Evolutionary conservation across 2,329 filamentous ascomycete genomes (phyloP).

Genomic region (Penicillium expansum): DNA sequence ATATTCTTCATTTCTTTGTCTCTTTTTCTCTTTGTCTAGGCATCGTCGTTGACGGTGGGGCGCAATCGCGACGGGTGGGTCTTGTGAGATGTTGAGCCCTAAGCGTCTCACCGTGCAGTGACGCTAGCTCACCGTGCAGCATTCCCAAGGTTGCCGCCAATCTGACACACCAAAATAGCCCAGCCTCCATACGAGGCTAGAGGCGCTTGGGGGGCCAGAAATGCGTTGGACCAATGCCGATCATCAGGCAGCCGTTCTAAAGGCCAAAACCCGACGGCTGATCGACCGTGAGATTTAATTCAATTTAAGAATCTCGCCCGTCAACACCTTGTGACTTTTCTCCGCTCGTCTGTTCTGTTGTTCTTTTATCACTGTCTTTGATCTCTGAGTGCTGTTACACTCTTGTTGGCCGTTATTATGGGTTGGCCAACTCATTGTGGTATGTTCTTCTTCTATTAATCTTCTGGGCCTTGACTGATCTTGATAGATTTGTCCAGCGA

Average conservation of each 20-base stretch:
- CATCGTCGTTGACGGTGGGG: background rate
- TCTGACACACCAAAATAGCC: background rate
- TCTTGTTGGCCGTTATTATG: background rate
- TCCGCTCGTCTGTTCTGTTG: background rate
- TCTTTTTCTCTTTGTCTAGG: background rate
- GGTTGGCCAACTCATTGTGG: constrained; percentile 5
- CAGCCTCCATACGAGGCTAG: background rate
- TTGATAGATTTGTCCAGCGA: constrained; percentile 3
- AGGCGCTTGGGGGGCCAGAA: background rate
- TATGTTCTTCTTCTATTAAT: background rate
- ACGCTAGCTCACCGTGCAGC: constrained; percentile 6
- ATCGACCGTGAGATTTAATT: background rate
- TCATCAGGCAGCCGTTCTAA: background rate
- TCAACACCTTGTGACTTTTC: background rate
- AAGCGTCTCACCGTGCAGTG: background rate
- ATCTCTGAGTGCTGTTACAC: background rate
- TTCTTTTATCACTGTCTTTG: background rate
- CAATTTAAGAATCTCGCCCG: constrained; percentile 3
- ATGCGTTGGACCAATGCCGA: background rate
- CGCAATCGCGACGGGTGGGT: background rate
- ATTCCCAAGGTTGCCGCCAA: background rate
- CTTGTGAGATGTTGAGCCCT: background rate
- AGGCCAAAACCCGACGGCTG: background rate
- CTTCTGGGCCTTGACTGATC: background rate
- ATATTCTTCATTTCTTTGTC: background rate